Base-by-base conservation (phyloP, 345 rosid genomes). In the Populus simonii region DNA sequence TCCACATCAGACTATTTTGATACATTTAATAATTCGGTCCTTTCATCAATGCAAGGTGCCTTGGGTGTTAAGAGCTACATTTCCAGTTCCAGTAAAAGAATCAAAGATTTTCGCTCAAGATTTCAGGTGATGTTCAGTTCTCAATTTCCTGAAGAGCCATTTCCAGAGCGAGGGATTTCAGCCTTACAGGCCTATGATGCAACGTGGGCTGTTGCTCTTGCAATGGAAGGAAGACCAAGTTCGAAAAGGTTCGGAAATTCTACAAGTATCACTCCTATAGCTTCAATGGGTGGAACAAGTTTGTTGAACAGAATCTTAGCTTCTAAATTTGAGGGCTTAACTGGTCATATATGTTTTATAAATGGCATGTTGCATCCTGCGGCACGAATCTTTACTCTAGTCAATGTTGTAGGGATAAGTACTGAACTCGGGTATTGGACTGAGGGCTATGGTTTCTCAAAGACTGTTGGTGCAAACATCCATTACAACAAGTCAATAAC, bases 131-230 rank as follows among this genome's bases (percentile, higher is more conserved):
- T 0, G 31, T 83, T 72, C 39, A 41, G 53, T 12, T 7, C 4
- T 7, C n/a, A 43, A 27, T 76, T 66, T 63, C 78, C 13, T 0
- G 51, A 72, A 6, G 85, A 79, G 38, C 68, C 66, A 57, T 23
- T 6, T 33, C 13, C 41, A 12, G 68, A 75, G 4, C 80, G 78
- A 9, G 82, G 80, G 39, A 49, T 72, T 0, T 62, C n/a, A 8
- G 73, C 82, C 8, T 23, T 76, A 25, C 80, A 79, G 38, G 85
- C 80, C 41, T 83, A 83, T 51, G 82, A 79, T 55, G 85, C 77
- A 3, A 4, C 79, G 35, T 6, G 75, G 74, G 78, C 80, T 6
- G 43, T 76, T 33, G 80, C 78, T 25, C 49, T 75, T 15, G 78
- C 82, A 22, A 36, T 39, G 55, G 51, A 47, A 0, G 17, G 51